Evolutionary conservation across 768 basidiomycete genomes (phyloP), one percentile per base, ranked within the genome.

Genomic region (Asterophora lycoperdoides): DNA sequence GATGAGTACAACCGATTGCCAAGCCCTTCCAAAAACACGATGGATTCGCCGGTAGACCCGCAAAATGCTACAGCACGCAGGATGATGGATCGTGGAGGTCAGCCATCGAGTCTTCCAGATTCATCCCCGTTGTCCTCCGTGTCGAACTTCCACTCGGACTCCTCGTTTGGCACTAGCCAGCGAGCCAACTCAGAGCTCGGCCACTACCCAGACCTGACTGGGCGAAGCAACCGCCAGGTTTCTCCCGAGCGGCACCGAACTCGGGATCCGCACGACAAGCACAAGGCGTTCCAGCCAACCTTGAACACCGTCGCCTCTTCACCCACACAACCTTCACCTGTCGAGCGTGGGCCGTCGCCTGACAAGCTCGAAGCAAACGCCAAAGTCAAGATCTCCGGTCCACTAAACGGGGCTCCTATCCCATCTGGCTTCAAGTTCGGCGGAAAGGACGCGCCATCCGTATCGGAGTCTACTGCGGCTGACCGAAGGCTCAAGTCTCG

Each of bases 361-460:
- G 79, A 75, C 54, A 79, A 76, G 56, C 69, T 68, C 6, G 84
- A 86, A 48, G 61, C 64, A 20, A 75, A 75, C 41, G 73, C 76
- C 20, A 87, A 85, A 63, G 81, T 84, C 41, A 93, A 93, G 68
- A 96, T 97, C 42, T 94, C 92, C 14, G 89, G 82, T 1, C 94
- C 93, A 29, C 74, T 93, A 63, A 84, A 84, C 50, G 92, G 90
- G 7, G 80, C 81, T 11, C 89, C 86, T 36, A 88, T 95, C 32
- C 93, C 93, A 4, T 78, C 81, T 29, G 92, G 92, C 0, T 91
- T 86, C 76, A 94, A 93, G 68, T 97, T 94, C 61, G 91, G 88
- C 9, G 72, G 78, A 40, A 93, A 92, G 67, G 89, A 86, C 44
- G 53, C 64, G 3, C 65, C 76, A 39, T 62, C 75, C 13, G 62